Base-by-base conservation (phyloP, 148 eudicot genomes). In the Persicaria tinctoria region DNA sequence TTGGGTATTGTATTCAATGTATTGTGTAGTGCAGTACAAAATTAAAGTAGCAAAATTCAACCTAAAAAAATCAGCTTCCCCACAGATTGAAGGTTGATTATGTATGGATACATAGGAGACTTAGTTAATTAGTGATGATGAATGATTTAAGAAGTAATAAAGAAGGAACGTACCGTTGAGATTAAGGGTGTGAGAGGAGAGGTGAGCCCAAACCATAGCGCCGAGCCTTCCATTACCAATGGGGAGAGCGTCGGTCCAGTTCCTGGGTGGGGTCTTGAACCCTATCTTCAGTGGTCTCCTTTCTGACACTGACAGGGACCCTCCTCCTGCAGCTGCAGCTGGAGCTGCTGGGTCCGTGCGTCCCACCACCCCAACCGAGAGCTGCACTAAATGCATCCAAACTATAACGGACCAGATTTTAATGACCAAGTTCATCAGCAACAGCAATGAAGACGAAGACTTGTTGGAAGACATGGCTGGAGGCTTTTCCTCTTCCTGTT, bases 211-310 rank as follows among this genome's bases (percentile, higher is more conserved):
- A 70, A 92, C 75, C 94, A 89, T 92, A 46, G 91, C 94, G 73
- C 97, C 97, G 64, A 92, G 84, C 14, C 91, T 80, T 17, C 97
- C 97, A 83, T 88, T 88, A 1, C 97, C 94, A 68, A 89, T 84
- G 12, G 97, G 97, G 60, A 89, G 80, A 53, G 91, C 97, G 78
- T 92, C 94, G 70, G 97, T 92, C 97, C 97, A 92, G 82, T 88
- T 83, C 70, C 78, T 77, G 5, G 97, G 92, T 6, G 86, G 80
- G 38, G 18, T 85, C 76, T 60, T 74, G 55, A 88, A 89, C 48
- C 77, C 69, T 27, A 92, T 84, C 80, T 92, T 84, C n/a, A 92
- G 82, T 62, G 81, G 63, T 75, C 66, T 79, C 47, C 72, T 68
- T 51, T 74, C 60, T 27, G 64, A 41, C 18, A n/a, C 14, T 54